Base-by-base conservation (phyloP, 352 stramenopile genomes). In the Peronospora farinosa region DNA sequence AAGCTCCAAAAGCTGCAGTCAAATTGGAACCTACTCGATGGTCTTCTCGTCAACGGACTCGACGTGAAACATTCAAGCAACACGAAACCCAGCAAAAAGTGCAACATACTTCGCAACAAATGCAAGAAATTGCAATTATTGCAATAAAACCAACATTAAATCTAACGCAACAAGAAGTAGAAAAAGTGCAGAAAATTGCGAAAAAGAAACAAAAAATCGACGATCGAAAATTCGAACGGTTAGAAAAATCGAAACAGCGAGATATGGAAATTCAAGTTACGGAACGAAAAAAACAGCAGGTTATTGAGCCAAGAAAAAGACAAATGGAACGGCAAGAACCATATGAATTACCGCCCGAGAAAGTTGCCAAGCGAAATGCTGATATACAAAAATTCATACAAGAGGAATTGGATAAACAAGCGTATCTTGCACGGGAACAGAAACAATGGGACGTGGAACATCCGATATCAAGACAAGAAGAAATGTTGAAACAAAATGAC, bases 1-100 rank as follows among this genome's bases (percentile, higher is more conserved):
- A 54, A 32, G 10, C 17, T 10, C 0, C n/a, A 3, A 63, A 66
- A 54, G 0, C 40, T 9, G 21, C 12, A 5, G 41, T 48, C 8
- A 49, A 36, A 57, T 10, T 57, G 40, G 36, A 57, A 37, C 30
- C 33, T 59, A 84, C 62, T 36, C 65, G 45, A 66, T 74, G 46
- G 49, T 63, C 37, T 69, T 84, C 49, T 36, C 51, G 51, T 7
- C 40, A 65, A 36, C 11, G 42, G 5, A 43, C 49, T 27, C 11
- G 7, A 6, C 57, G 51, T 4, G 40, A 25, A 6, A 39, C 52
- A 32, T 48, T 37, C 7, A 12, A 39, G 19, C 27, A 28, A n/a
- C 27, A 53, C 12, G 31, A 8, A 23, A 25, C 15, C 12, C 11
- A 15, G 5, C 9, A 38, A 27, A 27, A 30, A 1, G 30, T 46